Conservation (phyloP, 257 asterid genomes). For the Scutellaria baicalensis region DNA sequence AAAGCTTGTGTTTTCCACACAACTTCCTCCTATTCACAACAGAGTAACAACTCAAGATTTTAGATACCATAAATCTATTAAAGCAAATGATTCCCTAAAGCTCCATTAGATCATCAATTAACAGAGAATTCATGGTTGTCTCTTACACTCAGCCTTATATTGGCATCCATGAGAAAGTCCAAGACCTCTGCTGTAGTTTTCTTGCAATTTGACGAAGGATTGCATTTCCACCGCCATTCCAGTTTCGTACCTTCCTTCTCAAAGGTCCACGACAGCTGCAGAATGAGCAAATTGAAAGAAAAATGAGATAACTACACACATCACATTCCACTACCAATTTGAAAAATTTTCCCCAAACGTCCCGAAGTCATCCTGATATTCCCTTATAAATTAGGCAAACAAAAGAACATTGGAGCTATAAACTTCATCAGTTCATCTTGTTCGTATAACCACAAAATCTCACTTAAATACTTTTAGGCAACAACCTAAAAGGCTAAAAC, state of each 20-base stretch:
- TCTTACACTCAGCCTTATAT: slow-evolving; percentile 82
- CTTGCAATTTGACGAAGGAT: slow-evolving; percentile 49
- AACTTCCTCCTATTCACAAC: slow-evolving; percentile 69
- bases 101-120: no score
- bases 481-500: not conserved
- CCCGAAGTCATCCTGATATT: not conserved
- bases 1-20: slow-evolving; percentile 58
- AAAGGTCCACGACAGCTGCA: slow-evolving; percentile 86
- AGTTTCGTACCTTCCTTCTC: slow-evolving; percentile 87
- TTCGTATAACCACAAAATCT: not conserved
- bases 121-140: not conserved
- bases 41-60: not conserved
- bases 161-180: slow-evolving; percentile 94
- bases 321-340: not conserved
- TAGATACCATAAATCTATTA: not conserved
- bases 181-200: slow-evolving; percentile 60
- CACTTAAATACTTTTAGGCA: not conserved
- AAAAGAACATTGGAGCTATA: not conserved
- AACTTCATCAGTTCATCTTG: not conserved
- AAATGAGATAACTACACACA: not conserved
- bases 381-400: not conserved
- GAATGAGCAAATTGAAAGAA: not conserved
- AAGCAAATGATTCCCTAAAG: no score
- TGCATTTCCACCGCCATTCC: slow-evolving; percentile 98
- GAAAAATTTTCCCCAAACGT: not conserved